Evolutionary conservation across 768 basidiomycete genomes (phyloP), one percentile per base, ranked within the genome.

Genomic region (Boletus insuetus): DNA sequence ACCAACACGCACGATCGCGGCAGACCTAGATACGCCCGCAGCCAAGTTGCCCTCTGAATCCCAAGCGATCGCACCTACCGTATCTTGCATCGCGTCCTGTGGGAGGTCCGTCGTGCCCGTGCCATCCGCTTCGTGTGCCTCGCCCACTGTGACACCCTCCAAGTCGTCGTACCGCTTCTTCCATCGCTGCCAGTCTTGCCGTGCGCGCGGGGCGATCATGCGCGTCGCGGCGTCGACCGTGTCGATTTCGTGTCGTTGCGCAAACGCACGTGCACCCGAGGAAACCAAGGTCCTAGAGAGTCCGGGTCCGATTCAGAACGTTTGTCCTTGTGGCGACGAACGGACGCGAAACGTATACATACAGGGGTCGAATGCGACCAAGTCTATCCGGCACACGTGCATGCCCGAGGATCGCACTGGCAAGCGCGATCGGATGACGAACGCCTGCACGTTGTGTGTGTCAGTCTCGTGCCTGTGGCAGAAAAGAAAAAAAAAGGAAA

Each of bases 51-150:
- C 78, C 29, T 62, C 55, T 1, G 64, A 61, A 58, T 79, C 76
- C 69, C 79, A 82, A 14, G 75, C 83, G 35, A 90, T 76, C n/a
- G 89, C 89, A 16, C 91, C 91, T 7, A 93, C 91, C 0, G 91
- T 93, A 66, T 93, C 91, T 64, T 91, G 87, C 51, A 83, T 75
- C 51, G 39, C 56, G 72, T 73, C 55, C 64, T 60, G 61, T 69
- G 55, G 53, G 20, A 54, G 54, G 10, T 13, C 29, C 14, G 45
- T 32, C 10, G 20, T 29, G 12, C 10, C 42, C 20, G 20, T 26
- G 22, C 13, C 17, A 26, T n/a, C n/a, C n/a, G 20, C 14, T 16
- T 50, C 58, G 12, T 52, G 47, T 19, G 14, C 26, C 41, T 38
- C 37, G 20, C 24, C 34, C 12, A 73, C 69, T 13, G 44, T 16